Evolutionary conservation across 2,329 filamentous ascomycete species (phyloP), one percentile per base, ranked within the genome.

Genomic region (Ascochyta clinopodiicola): DNA sequence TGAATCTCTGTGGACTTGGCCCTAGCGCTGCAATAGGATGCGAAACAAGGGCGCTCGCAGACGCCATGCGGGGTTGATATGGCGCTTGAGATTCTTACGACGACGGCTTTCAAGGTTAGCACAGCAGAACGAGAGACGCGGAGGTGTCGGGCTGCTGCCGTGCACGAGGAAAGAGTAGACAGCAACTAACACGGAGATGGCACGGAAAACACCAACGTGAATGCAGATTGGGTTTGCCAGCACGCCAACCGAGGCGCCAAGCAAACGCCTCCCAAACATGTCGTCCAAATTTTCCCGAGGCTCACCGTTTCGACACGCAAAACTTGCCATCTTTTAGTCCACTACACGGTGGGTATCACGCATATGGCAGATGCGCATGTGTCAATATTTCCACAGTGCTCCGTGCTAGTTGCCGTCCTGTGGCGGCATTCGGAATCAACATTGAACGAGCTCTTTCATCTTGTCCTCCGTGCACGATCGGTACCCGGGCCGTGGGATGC

Each of bases 11-110:
- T n/a, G 39, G 9, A 29, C 27, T 45, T 37, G 29, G 52, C 42
- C 24, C 42, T 42, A 56, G 52, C 42, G 46, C 40, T 44, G 35
- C 25, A 29, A 10, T 8, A 8, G 7, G 27, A 44, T 36, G 51
- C 38, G 32, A 44, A 36, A 25, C 40, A 39, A 25, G 35, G 35
- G 35, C 35, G 36, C 27, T 25, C 15, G 35, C 36, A 45, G 29
- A 36, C 49, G 40, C 42, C 42, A 45, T 40, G 49, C 42, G 49
- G 49, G 49, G 49, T 45, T 40, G 35, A 25, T 25, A 44, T 27
- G 27, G 49, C 49, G 36, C 40, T 51, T 45, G 15, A 21, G 13
- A 12, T 15, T 19, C 40, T 39, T n/a, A 21, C 34, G 15, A 24
- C 15, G 40, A 6, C 8, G 22, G 22, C 6, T 9, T 38, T 17